A percentile compares a stretch with the other conserved stretches of the same genome.
These are phyloP conservation scores for Aschersonia sp. DNA, from an alignment of 2,329 filamentous ascomycete species.

Conservation along the genomic window DNA sequence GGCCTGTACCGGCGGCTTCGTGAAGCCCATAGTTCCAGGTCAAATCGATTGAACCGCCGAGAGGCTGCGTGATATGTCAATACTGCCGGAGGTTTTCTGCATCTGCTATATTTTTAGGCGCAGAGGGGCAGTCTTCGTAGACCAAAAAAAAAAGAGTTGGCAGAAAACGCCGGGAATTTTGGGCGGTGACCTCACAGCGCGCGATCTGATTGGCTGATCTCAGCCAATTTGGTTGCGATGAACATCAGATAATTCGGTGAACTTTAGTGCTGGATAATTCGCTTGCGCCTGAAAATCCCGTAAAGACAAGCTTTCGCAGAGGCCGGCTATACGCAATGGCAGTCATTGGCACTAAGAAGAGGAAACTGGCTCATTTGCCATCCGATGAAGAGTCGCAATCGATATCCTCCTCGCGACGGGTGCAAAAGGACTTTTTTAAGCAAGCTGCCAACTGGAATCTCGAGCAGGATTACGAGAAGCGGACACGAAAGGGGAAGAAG, in stretches of 20 bases:
- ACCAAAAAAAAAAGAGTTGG: constrained; percentile 5
- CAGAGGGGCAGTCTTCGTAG: constrained; percentile 7
- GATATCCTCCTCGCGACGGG: constrained; percentile 19
- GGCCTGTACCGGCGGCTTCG: constrained; percentile 19
- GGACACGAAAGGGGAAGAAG: constrained; percentile 66
- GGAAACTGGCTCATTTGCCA: constrained; percentile 39
- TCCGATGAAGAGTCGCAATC: constrained; percentile 27
- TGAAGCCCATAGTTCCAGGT: constrained; percentile 16
- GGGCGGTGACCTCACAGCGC: constrained; percentile 18
- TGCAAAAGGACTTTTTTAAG: constrained; percentile 54
- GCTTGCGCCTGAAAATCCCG: no score
- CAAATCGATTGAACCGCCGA: not conserved
- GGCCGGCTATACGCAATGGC: constrained; percentile 23
- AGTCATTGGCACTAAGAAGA: constrained; percentile 36
- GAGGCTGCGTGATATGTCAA: not conserved
- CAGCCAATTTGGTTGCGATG: not conserved
- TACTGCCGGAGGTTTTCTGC: no score
- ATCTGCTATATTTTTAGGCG: not conserved
- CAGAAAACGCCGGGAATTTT: constrained; percentile 21
- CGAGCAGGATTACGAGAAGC: constrained; percentile 79
- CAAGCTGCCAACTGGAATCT: constrained; percentile 75
- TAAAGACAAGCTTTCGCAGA: not conserved
- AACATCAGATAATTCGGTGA: not conserved
- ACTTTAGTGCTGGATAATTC: not conserved
- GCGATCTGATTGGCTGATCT: constrained; percentile 10